A percentile compares a stretch with the other conserved stretches of the same genome.
Conservation (phyloP, 371 early-diverging fungal species). For the Mucor piriformis region DNA sequence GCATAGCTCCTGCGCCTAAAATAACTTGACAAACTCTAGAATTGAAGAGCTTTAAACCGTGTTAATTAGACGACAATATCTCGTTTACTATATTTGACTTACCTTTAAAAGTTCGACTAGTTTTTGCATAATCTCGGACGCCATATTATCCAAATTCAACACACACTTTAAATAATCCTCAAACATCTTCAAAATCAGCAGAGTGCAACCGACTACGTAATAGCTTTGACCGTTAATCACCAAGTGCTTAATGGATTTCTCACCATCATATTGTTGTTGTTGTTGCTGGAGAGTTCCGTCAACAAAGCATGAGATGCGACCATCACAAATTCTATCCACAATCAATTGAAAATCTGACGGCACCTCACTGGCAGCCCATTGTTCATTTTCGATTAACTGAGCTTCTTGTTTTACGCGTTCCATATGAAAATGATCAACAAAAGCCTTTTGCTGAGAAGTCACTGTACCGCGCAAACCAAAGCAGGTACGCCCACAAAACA, state of each 20-base stretch:
- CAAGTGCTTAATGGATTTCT: conserved; percentile 48
- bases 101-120: conserved; percentile 85
- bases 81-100: not conserved
- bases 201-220: conserved; percentile 83
- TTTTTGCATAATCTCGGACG: conserved; percentile 83
- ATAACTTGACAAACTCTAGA: conserved; percentile 92
- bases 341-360: conserved; percentile 90
- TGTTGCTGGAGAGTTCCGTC: conserved; percentile 5
- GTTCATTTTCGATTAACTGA: conserved; percentile 91
- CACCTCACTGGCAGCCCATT: conserved; percentile 91
- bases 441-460: conserved; percentile 83
- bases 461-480: conserved; percentile 84
- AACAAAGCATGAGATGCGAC: conserved; percentile 26
- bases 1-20: conserved; percentile 94
- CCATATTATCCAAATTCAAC: conserved; percentile 73
- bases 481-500: conserved; percentile 79
- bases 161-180: conserved; percentile 87
- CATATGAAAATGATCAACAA: conserved; percentile 88
- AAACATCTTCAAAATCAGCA: conserved; percentile 85
- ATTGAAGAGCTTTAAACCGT: conserved; percentile 73
- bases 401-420: conserved; percentile 86
- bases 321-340: conserved; percentile 72
- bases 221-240: conserved; percentile 67
- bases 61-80: too few relatives aligned
- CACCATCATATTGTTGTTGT: conserved; percentile 9